Evolutionary conservation across 148 eudicot species (phyloP).

Genomic region (Camellia lanceoleosa): DNA sequence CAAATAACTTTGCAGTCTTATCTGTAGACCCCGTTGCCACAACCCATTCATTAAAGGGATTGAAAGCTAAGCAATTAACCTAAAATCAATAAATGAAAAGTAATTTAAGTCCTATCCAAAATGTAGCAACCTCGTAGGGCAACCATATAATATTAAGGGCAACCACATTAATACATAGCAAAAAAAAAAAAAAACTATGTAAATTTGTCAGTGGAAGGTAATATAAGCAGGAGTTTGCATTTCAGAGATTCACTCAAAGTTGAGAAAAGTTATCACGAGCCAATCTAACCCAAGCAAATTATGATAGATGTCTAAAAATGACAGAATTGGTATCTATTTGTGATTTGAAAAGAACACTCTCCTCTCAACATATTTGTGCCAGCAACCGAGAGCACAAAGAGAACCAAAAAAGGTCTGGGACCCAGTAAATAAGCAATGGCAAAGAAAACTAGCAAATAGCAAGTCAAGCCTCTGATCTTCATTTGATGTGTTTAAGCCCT

Average conservation of each 20-base stretch:
- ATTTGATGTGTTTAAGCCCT: too few species aligned
- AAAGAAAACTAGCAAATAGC: too few species aligned
- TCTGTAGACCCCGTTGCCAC: slow-evolving; percentile 79
- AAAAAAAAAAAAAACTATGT: not conserved
- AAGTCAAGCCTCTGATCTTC: too few species aligned
- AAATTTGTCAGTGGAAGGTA: not conserved
- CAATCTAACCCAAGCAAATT: too few species aligned
- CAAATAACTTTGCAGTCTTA: slow-evolving; percentile 62
- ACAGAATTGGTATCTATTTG: too few species aligned
- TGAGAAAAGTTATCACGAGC: not conserved
- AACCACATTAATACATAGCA: not conserved
- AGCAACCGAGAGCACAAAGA: too few species aligned
- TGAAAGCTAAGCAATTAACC: slow-evolving; percentile 81
- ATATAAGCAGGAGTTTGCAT: not conserved
- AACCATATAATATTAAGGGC: not conserved
- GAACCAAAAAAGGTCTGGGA: too few species aligned
- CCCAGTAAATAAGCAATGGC: too few species aligned
- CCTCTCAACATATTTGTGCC: too few species aligned
- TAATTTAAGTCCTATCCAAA: not conserved
- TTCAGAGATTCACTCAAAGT: not conserved
- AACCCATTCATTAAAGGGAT: slow-evolving; percentile 78
- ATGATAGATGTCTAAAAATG: too few species aligned
- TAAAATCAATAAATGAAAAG: slow-evolving; percentile 17
- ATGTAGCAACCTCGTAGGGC: not conserved
- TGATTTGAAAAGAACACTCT: too few species aligned